These are phyloP conservation scores for Umbellularia californica DNA, from an alignment of 164 flowering plant genomes.

Conservation along the genomic window DNA sequence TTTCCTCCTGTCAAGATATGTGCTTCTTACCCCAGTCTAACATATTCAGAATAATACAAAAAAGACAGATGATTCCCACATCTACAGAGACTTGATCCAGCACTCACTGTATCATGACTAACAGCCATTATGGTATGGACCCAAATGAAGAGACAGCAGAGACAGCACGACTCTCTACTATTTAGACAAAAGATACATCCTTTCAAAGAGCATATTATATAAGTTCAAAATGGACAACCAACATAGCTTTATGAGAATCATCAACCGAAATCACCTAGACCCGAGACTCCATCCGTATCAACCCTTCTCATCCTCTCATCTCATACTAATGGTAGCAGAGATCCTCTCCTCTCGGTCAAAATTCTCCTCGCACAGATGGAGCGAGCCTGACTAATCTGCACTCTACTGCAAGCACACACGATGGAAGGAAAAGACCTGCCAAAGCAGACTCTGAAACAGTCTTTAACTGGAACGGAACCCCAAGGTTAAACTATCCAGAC, in stretches of 20 bases:
- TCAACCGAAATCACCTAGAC: slow-evolving; percentile 24
- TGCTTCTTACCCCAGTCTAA: slow-evolving; percentile 21
- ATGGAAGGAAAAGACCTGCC: slow-evolving; percentile 35
- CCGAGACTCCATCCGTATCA: slow-evolving; percentile 13
- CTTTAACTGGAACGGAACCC: slow-evolving; percentile 18
- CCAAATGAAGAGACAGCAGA: background rate
- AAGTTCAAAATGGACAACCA: slow-evolving; percentile 7
- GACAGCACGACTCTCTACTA: background rate
- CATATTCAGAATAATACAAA: slow-evolving; percentile 17
- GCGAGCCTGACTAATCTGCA: slow-evolving; percentile 27
- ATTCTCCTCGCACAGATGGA: slow-evolving; percentile 16
- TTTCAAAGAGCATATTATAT: slow-evolving; percentile 6
- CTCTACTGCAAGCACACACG: slow-evolving; percentile 46
- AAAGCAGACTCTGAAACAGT: slow-evolving; percentile 33
- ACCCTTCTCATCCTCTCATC: background rate
- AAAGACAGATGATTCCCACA: slow-evolving; percentile 21
- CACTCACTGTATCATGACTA: slow-evolving; percentile 14
- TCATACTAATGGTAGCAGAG: background rate
- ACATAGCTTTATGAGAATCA: slow-evolving; percentile 11
- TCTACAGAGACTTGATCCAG: slow-evolving; percentile 28
- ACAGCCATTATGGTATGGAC: background rate
- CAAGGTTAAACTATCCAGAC: slow-evolving; percentile 26
- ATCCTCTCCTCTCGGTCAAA: slow-evolving; percentile 12
- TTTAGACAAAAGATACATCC: background rate
- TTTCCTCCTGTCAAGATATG: slow-evolving; percentile 15